phyloP scores from a whole-genome alignment of 192 early-diverging fungal genomes.

The Jimgerdemannia flammicorona region DNA sequence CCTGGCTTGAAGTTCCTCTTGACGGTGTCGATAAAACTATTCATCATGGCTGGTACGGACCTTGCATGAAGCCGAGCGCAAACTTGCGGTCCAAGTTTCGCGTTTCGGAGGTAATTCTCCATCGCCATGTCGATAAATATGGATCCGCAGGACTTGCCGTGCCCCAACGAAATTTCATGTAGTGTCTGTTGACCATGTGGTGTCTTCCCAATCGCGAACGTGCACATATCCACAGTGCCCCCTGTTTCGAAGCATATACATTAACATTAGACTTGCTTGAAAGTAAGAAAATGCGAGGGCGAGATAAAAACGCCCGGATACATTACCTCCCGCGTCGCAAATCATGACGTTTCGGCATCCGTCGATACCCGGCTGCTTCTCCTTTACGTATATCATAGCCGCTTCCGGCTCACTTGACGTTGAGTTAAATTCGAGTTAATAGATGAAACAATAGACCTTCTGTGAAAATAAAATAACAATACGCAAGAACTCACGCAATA shows the following conservation, averaged over 20 bases:
- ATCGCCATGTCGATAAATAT: conserved; percentile 44
- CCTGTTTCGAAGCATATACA: background rate
- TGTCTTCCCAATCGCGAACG: conserved; percentile 40
- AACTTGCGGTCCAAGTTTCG: conserved; percentile 23
- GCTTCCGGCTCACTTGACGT: background rate
- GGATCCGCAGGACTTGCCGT: conserved; percentile 40
- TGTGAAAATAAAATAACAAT: background rate
- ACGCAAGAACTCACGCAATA: background rate
- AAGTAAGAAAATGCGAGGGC: background rate
- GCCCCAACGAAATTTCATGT: conserved; percentile 40
- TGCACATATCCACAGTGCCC: conserved; percentile 45
- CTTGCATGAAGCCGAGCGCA: conserved; percentile 36
- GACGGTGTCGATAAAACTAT: conserved; percentile 39
- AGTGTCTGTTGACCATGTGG: conserved; percentile 21
- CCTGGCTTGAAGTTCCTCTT: conserved; percentile 13
- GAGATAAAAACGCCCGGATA: background rate
- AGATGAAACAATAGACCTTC: background rate
- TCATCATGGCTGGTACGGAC: conserved; percentile 35
- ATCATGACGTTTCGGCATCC: conserved; percentile 40
- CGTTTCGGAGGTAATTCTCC: conserved; percentile 29
- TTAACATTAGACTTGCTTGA: too few relatives aligned
- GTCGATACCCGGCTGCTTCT: background rate
- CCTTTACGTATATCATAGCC: background rate
- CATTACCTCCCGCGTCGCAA: conserved; percentile 40
- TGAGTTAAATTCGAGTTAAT: background rate